These are phyloP conservation scores for Hyphopichia wangnamkhiaoensis DNA, from an alignment of 1,139 yeast species.

Conservation along the genomic window DNA sequence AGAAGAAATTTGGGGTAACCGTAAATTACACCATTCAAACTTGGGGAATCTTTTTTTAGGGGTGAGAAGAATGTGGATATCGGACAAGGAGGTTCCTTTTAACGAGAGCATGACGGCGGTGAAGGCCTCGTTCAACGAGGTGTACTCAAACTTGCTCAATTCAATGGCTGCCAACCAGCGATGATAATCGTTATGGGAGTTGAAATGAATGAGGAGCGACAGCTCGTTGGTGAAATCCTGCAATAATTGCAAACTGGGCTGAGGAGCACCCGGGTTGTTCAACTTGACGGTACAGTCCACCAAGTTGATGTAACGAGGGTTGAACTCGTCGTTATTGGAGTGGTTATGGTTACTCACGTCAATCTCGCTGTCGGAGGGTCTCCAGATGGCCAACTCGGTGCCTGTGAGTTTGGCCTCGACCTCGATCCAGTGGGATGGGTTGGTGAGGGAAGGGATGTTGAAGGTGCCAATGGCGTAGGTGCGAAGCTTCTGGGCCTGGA, in stretches of 20 bases:
- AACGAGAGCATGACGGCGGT: slow-evolving; percentile 58
- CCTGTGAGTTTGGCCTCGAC: slow-evolving; percentile 53
- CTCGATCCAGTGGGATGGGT: slow-evolving; percentile 30
- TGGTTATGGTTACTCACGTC: too few relatives aligned
- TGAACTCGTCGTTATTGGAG: slow-evolving; percentile 33
- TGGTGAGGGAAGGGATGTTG: slow-evolving; percentile 21
- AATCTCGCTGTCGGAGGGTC: slow-evolving; percentile 32
- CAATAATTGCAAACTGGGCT: slow-evolving; percentile 27
- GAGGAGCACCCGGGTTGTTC: slow-evolving; percentile 14
- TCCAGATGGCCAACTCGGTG: slow-evolving; percentile 53
- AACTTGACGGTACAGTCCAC: slow-evolving; percentile 47
- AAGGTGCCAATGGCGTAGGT: slow-evolving; percentile 38
- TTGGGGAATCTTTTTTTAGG: slow-evolving; percentile 46
- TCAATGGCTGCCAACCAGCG: slow-evolving; percentile 49
- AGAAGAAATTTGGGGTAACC: slow-evolving; percentile 56
- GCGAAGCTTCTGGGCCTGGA: slow-evolving; percentile 43
- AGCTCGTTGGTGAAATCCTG: slow-evolving; percentile 42
- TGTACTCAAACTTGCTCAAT: slow-evolving; percentile 50
- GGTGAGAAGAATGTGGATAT: slow-evolving; percentile 51
- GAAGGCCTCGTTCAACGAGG: slow-evolving; percentile 54
- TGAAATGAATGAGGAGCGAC: slow-evolving; percentile 34
- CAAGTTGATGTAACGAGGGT: slow-evolving; percentile 51
- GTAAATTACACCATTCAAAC: slow-evolving; percentile 57
- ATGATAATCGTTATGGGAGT: slow-evolving; percentile 30
- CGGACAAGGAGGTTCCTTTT: slow-evolving; percentile 55